Base-by-base conservation (phyloP, 2,329 filamentous ascomycete species). In the Aspergillus sp. region DNA sequence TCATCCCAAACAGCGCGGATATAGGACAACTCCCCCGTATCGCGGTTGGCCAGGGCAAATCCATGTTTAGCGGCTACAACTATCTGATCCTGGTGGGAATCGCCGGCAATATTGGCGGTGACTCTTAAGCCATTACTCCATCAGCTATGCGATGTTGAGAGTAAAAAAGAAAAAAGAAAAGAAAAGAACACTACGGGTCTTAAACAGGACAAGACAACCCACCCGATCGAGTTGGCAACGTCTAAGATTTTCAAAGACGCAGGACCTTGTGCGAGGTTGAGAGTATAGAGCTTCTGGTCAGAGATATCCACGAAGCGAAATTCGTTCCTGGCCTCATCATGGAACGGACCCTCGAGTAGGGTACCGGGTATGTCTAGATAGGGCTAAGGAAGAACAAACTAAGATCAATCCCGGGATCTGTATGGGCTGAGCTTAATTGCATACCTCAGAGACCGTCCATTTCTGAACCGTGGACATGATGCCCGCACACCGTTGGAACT, bases 41-140 rank as follows among this genome's bases (percentile, higher is more conserved):
- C 59, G 45, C 84, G 80, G 62, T 95, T 81, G 53, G 91, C 76
- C 41, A 88, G 73, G n/a, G 88, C 90, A 56, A 88, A 80, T 47
- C 90, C 90, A 62, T 84, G 78, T 72, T 95, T 95, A 61, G 86
- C 81, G 36, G 83, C 90, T 54, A 91, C 78, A 44, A 88, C 72
- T 63, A 95, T 84, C 59, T 83, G 80, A 39, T 86, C 71, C 48
- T 85, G 54, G 40, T 61, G 53, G 40, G 46, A 38, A 43, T 58
- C 53, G 19, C 54, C 81, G 51, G 81, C 77, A 43, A 95, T 88
- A 65, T 95, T 85, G 42, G 85, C 86, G 33, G 90, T 95, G 37
- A 88, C 83, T 26, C 78, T 79, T 38, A 31, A 35, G 29, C 37
- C 39, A 46, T 33, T 40, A 29, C 42, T 77, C 68, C 27, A 71